Evolutionary conservation across 2,329 filamentous ascomycete genomes (phyloP).

Genomic region (Pseudonectria foliicola): DNA sequence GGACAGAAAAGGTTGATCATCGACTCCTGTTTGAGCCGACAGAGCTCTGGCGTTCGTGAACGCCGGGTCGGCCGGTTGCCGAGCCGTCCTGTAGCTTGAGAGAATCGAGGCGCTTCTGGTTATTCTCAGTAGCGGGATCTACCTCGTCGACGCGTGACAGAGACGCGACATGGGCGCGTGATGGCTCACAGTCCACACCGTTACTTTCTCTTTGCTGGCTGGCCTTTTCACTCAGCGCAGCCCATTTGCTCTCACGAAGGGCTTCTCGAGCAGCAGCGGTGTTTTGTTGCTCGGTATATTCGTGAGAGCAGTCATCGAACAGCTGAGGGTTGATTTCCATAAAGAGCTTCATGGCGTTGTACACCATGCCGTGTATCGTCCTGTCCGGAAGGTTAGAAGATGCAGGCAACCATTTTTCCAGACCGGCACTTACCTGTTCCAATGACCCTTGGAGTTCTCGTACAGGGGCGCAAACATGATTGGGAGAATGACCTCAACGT

Average conservation of each 20-base stretch:
- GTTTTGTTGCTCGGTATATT: slow-evolving; percentile 95
- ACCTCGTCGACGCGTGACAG: slow-evolving; percentile 61
- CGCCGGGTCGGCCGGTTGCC: slow-evolving; percentile 41
- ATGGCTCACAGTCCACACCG: slow-evolving; percentile 25
- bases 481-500: slow-evolving; percentile 94
- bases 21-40: slow-evolving; percentile 47
- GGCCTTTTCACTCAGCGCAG: slow-evolving; percentile 73
- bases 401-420: not conserved
- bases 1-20: slow-evolving; percentile 27
- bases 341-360: slow-evolving; percentile 99
- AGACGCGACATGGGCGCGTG: slow-evolving; percentile 32
- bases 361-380: slow-evolving; percentile 99
- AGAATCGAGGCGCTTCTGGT: slow-evolving; percentile 80
- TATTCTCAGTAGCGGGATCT: slow-evolving; percentile 74
- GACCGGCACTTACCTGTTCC: slow-evolving; percentile 70
- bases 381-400: slow-evolving; percentile 42
- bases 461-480: slow-evolving; percentile 99
- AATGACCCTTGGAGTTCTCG: slow-evolving; percentile 98
- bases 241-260: slow-evolving; percentile 81
- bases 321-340: slow-evolving; percentile 99
- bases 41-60: slow-evolving; percentile 55
- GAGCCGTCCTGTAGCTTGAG: slow-evolving; percentile 77
- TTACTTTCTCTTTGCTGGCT: slow-evolving; percentile 52
- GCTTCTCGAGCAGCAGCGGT: slow-evolving; percentile 79
- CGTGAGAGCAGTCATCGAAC: slow-evolving; percentile 97